Base-by-base conservation (phyloP, 129 eudicot species). In the Pulicaria dysenterica region DNA sequence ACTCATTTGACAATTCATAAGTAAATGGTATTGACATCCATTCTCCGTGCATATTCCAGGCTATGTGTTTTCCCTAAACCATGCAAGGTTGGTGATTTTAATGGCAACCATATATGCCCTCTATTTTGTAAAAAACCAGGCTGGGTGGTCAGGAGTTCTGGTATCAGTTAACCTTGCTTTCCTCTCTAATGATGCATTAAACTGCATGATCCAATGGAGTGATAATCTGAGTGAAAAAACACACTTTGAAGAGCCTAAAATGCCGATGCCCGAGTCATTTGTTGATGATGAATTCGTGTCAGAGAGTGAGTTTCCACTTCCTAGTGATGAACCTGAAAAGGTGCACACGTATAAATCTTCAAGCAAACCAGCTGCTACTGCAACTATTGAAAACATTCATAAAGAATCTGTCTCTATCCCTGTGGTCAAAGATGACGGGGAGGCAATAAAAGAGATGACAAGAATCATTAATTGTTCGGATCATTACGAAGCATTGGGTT, bases 401-500 rank as follows among this genome's bases (percentile, higher is more conserved):
- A 62, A 78, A 55, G 87, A 72, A 74, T 17, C 77, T 72, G 16
- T 79, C 36, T 79, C 81, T 58, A 82, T 71, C 39, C 83, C 78
- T 45, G 85, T 85, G 65, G 95, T 86, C 45, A 86, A 65, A 86
- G 88, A 91, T 66, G 94, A 85, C 43, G 86, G 58, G 19, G 77
- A 48, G 76, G 84, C 97, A 43, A 19, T 77, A 5, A 65, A 61
- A 8, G 99, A 95, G 88, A 95, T 95, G 97, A 76, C 80, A 73
- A 85, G 90, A 73, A 91, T 95, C 47, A 49, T 86, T 64, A 69
- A 79, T 45, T 78, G 96, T 75, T 54, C 56, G 57, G 85, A 95
- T 85, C 99, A 95, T 74, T 89, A 93, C 51, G 96, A 89, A 80
- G 90, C 92, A 4, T 70, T 93, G 53, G 98, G 92, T 31, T 79